Conservation (phyloP, 148 eudicot genomes). For the Silene conica region DNA sequence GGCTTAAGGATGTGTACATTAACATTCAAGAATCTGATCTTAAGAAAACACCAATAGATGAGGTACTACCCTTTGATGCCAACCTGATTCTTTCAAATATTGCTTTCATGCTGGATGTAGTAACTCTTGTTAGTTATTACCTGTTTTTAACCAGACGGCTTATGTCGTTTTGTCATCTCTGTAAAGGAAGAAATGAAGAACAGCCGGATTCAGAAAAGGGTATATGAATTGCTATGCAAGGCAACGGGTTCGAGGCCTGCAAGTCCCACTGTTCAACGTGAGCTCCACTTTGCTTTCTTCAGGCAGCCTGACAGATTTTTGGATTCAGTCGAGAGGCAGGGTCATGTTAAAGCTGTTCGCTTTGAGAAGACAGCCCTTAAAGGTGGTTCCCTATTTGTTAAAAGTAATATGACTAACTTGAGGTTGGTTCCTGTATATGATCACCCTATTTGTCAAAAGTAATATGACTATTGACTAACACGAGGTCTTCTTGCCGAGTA, state of each 20-base stretch:
- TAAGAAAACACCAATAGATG: constrained; percentile 60
- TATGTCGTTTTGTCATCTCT: constrained; percentile 5
- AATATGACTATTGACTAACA: background rate
- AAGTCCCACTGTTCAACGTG: constrained; percentile 52
- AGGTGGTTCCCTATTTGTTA: constrained; percentile 35
- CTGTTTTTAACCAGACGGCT: background rate
- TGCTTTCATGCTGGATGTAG: constrained; percentile 1
- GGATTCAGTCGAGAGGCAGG: constrained; percentile 46
- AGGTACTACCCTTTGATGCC: constrained; percentile 40
- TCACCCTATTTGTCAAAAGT: background rate
- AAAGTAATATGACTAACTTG: no score
- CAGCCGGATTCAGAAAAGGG: constrained; percentile 69
- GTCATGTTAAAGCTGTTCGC: constrained; percentile 60
- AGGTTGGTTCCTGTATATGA: background rate
- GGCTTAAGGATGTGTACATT: constrained; percentile 52
- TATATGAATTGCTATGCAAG: constrained; percentile 75
- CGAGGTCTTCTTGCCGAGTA: background rate
- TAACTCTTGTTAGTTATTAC: constrained; percentile 7
- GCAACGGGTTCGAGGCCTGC: constrained; percentile 47
- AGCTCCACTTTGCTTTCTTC: constrained; percentile 92
- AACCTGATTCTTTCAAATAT: background rate
- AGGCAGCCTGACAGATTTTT: constrained; percentile 64
- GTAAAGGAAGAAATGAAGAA: constrained; percentile 87
- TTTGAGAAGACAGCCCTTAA: constrained; percentile 79
- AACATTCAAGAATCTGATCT: constrained; percentile 71